Percentiles rank a stretch among this genome's conserved stretches.
These are phyloP conservation scores for Aspergillus hortae DNA, from an alignment of 2,329 filamentous ascomycete genomes.

Conservation along the genomic window DNA sequence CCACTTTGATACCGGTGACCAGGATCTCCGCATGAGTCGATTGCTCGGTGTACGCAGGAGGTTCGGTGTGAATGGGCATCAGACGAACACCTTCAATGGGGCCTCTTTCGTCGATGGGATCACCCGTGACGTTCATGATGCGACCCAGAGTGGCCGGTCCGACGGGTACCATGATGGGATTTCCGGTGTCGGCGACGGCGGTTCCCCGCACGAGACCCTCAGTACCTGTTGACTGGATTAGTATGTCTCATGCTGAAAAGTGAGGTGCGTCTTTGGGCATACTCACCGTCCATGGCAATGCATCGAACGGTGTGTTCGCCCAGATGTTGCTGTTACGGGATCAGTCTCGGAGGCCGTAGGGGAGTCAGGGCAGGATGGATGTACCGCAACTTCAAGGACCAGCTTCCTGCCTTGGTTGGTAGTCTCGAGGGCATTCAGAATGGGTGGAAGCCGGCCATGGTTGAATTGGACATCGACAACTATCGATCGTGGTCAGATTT, in stretches of 20 bases:
- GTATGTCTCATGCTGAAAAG: neutral
- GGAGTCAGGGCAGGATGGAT: conserved; percentile 29
- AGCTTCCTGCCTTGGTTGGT: conserved; percentile 91
- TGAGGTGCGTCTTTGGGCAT: neutral
- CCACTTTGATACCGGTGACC: conserved; percentile 99
- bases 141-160: conserved; percentile 89
- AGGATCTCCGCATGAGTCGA: conserved; percentile 95
- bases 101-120: conserved; percentile 99
- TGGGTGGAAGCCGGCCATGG: conserved; percentile 83
- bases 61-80: conserved; percentile 88
- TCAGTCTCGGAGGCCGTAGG: conserved; percentile 19
- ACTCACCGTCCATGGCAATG: conserved; percentile 99
- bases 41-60: conserved; percentile 90
- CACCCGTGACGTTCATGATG: conserved; percentile 99
- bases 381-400: conserved; percentile 92
- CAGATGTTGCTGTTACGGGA: conserved; percentile 79
- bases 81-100: conserved; percentile 91
- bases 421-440: conserved; percentile 95
- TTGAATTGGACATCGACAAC: conserved; percentile 77
- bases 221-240: conserved; percentile 64
- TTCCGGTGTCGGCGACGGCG: conserved; percentile 80
- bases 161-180: conserved; percentile 94
- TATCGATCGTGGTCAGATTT: too few relatives aligned
- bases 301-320: conserved; percentile 98
- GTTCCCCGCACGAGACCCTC: conserved; percentile 97